Percentiles rank a stretch among this genome's conserved stretches.
These are phyloP conservation scores for Truncatella angustata DNA, from an alignment of 2,329 filamentous ascomycete genomes.

Conservation along the genomic window DNA sequence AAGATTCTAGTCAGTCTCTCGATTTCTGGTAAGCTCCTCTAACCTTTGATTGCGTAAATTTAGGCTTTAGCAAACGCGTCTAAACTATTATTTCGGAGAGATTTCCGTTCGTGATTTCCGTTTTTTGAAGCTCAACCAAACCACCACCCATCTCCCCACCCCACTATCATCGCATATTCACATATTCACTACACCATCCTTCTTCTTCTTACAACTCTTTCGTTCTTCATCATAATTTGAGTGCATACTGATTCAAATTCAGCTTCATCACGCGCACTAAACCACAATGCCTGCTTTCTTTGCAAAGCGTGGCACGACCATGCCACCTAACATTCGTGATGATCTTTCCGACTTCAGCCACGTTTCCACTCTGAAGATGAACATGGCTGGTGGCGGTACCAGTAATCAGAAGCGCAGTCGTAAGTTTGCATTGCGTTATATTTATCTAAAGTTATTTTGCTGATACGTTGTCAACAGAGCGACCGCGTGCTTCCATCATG, in stretches of 20 bases:
- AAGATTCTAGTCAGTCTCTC: too few species aligned
- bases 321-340: conserved; percentile 3
- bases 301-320: conserved; percentile 7
- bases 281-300: conserved; percentile 8
- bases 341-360: conserved; percentile 4
- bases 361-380: conserved; percentile 4
- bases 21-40: too few species aligned
- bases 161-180: too few species aligned
- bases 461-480: neutral
- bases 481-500: neutral
- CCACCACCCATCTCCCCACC: too few species aligned
- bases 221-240: neutral
- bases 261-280: neutral
- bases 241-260: neutral
- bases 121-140: too few species aligned
- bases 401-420: neutral
- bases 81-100: too few species aligned
- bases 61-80: too few species aligned
- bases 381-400: neutral
- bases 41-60: too few species aligned
- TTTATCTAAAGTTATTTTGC: neutral
- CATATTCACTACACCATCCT: too few species aligned
- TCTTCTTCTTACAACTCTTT: neutral
- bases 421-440: neutral
- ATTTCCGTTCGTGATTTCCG: too few species aligned